phyloP scores from a whole-genome alignment of 176 grass and related monocot genomes.

The Panicum miliaceum region DNA sequence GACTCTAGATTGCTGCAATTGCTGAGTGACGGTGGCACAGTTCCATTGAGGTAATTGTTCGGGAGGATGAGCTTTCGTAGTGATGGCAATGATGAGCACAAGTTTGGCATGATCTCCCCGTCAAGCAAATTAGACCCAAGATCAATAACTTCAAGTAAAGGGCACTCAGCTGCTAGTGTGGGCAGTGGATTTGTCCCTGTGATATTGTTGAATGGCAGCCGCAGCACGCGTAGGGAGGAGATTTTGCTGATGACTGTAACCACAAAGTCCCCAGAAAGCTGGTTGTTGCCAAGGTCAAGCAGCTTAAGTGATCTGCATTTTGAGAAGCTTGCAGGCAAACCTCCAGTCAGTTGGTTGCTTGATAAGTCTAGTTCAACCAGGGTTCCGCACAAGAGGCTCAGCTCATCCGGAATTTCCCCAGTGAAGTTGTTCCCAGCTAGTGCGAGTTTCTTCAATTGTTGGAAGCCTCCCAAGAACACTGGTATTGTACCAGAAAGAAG shows the following conservation, averaged over 20 bases:
- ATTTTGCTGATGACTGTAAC: constrained; percentile 66
- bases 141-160: constrained; percentile 70
- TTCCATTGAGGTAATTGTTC: constrained; percentile 75
- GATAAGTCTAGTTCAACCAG: constrained; percentile 71
- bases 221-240: constrained; percentile 60
- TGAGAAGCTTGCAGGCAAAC: constrained; percentile 64
- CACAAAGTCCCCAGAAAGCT: constrained; percentile 84
- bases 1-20: constrained; percentile 72
- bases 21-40: constrained; percentile 56
- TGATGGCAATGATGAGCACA: constrained; percentile 63
- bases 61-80: constrained; percentile 67
- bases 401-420: constrained; percentile 61
- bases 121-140: constrained; percentile 72
- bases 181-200: constrained; percentile 59
- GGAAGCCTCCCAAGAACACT: constrained; percentile 50
- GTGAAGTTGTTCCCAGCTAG: constrained; percentile 65
- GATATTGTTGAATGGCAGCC: constrained; percentile 88
- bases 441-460: constrained; percentile 51
- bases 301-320: constrained; percentile 64
- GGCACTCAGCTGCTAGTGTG: constrained; percentile 49
- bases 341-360: constrained; percentile 59
- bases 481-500: constrained; percentile 61
- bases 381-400: constrained; percentile 55
- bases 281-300: constrained; percentile 71
- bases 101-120: constrained; percentile 57